These are phyloP conservation scores for Cubamyces lactineus DNA, from an alignment of 768 basidiomycete genomes.

Conservation along the genomic window DNA sequence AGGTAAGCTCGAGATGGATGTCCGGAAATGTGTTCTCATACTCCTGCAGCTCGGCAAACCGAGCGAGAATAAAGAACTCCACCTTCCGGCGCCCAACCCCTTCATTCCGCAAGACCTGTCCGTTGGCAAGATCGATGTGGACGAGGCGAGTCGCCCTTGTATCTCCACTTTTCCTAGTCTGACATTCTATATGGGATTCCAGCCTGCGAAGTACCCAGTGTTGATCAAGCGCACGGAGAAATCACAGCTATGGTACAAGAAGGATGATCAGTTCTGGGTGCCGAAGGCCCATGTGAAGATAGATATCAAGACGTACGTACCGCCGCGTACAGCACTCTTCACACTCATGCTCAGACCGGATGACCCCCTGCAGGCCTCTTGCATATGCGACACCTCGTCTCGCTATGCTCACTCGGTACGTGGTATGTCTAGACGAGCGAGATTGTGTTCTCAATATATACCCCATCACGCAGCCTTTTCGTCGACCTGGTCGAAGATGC, in stretches of 20 bases:
- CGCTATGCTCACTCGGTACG: conserved; percentile 36
- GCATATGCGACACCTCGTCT: conserved; percentile 37
- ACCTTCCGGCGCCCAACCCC: conserved; percentile 50
- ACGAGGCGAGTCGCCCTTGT: conserved; percentile 24
- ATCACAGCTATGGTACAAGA: conserved; percentile 55
- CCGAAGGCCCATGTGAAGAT: conserved; percentile 48
- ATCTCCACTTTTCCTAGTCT: too few species aligned
- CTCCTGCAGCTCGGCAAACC: conserved; percentile 20
- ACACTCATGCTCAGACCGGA: background rate
- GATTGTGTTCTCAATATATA: background rate
- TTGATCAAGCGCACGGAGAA: conserved; percentile 41
- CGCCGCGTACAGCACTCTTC: background rate
- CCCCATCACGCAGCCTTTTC: conserved; percentile 24
- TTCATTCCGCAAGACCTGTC: conserved; percentile 54
- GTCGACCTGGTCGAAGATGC: conserved; percentile 45
- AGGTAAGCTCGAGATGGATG: conserved; percentile 23
- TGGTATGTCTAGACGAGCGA: background rate
- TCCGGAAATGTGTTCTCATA: conserved; percentile 4
- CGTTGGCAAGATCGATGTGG: conserved; percentile 43
- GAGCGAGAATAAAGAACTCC: conserved; percentile 37
- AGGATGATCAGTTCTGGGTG: conserved; percentile 62
- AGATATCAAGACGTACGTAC: conserved; percentile 38
- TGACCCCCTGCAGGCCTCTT: conserved; percentile 27
- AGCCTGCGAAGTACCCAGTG: conserved; percentile 44
- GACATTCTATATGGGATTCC: background rate